A percentile compares a stretch with the other conserved stretches of the same genome.
These are phyloP conservation scores for Pythium utonaiense DNA, from an alignment of 352 stramenopile genomes.

Conservation along the genomic window DNA sequence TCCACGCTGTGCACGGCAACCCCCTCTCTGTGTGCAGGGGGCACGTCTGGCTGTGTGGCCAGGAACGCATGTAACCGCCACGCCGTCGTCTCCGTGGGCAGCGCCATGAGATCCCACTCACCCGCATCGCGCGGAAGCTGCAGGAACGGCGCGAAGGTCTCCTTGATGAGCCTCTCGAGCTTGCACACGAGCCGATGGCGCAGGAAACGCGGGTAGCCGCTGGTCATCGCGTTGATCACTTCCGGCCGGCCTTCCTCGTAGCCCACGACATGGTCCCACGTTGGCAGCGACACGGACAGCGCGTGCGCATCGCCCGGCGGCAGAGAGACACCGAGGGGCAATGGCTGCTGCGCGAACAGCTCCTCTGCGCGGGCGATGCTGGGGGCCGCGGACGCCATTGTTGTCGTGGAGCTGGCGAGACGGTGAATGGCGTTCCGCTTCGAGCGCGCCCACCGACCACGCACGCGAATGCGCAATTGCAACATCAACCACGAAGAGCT, in stretches of 20 bases:
- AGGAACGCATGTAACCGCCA: conserved; percentile 71
- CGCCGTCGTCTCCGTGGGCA: conserved; percentile 59
- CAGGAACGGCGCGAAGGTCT: conserved; percentile 21
- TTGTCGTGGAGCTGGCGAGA: background rate
- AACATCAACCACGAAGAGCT: conserved; percentile 1
- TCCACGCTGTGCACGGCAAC: conserved; percentile 37
- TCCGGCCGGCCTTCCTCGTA: conserved; percentile 86
- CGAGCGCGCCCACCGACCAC: background rate
- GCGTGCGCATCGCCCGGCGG: conserved; percentile 65
- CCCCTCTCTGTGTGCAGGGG: background rate
- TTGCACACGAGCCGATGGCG: conserved; percentile 82
- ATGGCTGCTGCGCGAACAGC: conserved; percentile 21
- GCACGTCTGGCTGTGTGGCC: conserved; percentile 21
- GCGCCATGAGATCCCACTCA: conserved; percentile 39
- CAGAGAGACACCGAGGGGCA: conserved; percentile 70
- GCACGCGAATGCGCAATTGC: background rate
- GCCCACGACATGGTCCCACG: conserved; percentile 82
- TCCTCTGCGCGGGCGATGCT: conserved; percentile 13
- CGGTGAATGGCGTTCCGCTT: background rate
- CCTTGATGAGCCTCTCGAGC: conserved; percentile 43
- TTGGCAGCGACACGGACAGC: conserved; percentile 80
- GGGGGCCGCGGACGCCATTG: conserved; percentile 10
- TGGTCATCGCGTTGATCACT: conserved; percentile 69
- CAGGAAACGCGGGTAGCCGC: conserved; percentile 93
- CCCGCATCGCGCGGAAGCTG: conserved; percentile 20